phyloP scores from a whole-genome alignment of 2,329 filamentous ascomycete species.

The Microdochium bolleyi region DNA sequence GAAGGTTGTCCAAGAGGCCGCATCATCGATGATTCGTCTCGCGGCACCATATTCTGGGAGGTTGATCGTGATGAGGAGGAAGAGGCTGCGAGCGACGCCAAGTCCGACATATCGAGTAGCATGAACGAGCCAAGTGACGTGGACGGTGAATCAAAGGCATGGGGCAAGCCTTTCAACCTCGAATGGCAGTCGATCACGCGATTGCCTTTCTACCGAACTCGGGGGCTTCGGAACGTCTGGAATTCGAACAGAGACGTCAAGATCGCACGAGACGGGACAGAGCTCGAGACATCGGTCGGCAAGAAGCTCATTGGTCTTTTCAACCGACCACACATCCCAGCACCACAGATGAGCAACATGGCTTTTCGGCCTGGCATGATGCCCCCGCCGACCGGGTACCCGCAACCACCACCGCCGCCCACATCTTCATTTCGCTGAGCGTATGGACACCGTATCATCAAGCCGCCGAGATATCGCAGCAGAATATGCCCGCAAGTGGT shows the following conservation, averaged over 20 bases:
- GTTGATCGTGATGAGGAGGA: conserved; percentile 54
- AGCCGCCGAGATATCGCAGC: no score
- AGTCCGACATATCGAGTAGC: conserved; percentile 19
- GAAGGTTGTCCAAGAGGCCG: conserved; percentile 71
- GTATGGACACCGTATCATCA: not conserved
- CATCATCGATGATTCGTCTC: conserved; percentile 85
- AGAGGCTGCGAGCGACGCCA: conserved; percentile 18
- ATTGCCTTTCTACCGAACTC: conserved; percentile 81
- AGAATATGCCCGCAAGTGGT: no score
- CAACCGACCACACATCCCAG: conserved; percentile 43
- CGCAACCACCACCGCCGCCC: not conserved
- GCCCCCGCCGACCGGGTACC: conserved; percentile 1
- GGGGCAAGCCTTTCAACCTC: conserved; percentile 86
- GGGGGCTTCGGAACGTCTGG: conserved; percentile 85
- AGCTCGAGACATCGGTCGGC: conserved; percentile 78
- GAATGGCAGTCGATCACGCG: conserved; percentile 82
- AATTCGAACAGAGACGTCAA: conserved; percentile 95
- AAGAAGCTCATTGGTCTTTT: conserved; percentile 73
- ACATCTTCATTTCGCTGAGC: not conserved
- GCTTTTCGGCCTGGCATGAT: not conserved
- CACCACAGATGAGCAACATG: conserved; percentile 15
- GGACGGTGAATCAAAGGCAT: conserved; percentile 53
- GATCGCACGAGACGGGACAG: conserved; percentile 89
- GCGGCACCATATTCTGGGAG: conserved; percentile 98
- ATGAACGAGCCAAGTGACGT: conserved; percentile 22